phyloP scores from a whole-genome alignment of 2,329 filamentous ascomycete species.

The Thielaviopsis punctulata region DNA sequence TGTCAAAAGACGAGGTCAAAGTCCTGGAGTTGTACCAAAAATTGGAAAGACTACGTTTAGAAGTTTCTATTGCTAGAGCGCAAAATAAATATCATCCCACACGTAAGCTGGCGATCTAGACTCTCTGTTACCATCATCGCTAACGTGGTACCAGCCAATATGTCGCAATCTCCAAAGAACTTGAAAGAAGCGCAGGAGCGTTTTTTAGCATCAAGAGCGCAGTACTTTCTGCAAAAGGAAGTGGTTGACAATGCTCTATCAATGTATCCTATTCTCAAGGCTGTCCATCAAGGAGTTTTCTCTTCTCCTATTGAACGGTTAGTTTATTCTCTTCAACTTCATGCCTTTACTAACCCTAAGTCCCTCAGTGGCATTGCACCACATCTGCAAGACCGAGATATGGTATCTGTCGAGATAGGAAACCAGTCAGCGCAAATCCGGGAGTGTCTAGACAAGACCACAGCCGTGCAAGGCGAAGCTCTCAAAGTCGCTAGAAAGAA shows the following conservation, averaged over 20 bases:
- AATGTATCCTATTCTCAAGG: slow-evolving; percentile 59
- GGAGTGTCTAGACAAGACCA: slow-evolving; percentile 33
- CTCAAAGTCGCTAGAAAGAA: slow-evolving; percentile 42
- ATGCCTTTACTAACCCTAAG: neutral
- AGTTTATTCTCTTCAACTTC: slow-evolving; percentile 8
- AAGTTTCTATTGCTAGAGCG: slow-evolving; percentile 49
- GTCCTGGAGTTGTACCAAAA: slow-evolving; percentile 55
- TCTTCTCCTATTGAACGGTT: slow-evolving; percentile 54
- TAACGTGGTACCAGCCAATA: slow-evolving; percentile 4
- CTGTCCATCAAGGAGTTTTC: slow-evolving; percentile 51
- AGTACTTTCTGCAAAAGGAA: slow-evolving; percentile 51
- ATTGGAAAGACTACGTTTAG: slow-evolving; percentile 52
- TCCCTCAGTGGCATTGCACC: slow-evolving; percentile 45
- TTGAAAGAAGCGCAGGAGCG: slow-evolving; percentile 43
- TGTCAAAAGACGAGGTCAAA: slow-evolving; percentile 49
- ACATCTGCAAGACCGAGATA: slow-evolving; percentile 49
- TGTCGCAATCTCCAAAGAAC: slow-evolving; percentile 29
- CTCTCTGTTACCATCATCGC: neutral
- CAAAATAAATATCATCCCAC: slow-evolving; percentile 12
- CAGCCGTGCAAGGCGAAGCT: slow-evolving; percentile 39
- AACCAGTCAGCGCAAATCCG: slow-evolving; percentile 37
- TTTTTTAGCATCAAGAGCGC: slow-evolving; percentile 52
- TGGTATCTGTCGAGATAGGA: slow-evolving; percentile 45
- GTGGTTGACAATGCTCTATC: slow-evolving; percentile 52
- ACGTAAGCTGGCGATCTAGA: slow-evolving; percentile 8